These are phyloP conservation scores for Striga hermonthica DNA, from an alignment of 305 asterid genomes.

Conservation along the genomic window DNA sequence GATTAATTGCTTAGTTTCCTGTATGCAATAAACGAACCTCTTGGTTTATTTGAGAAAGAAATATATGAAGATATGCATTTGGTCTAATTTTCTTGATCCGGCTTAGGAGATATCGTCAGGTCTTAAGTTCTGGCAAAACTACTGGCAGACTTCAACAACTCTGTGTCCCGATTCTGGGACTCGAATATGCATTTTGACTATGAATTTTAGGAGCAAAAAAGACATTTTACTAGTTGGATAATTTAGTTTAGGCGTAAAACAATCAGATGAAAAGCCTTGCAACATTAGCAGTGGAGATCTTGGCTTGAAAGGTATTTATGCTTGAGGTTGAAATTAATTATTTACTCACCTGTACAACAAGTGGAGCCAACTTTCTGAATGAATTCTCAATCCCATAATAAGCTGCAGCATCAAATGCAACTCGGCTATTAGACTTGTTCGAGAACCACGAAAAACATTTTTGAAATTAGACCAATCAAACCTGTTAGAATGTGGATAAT, in stretches of 20 bases:
- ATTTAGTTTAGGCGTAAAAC: background rate
- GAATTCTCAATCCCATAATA: conserved; percentile 87
- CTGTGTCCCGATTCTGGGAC: background rate
- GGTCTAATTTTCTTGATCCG: background rate
- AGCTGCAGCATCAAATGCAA: conserved; percentile 51
- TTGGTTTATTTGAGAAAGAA: background rate
- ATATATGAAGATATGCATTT: background rate
- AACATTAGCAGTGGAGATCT: conserved; percentile 1
- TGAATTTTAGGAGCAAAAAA: background rate
- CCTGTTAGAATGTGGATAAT: conserved; percentile 80
- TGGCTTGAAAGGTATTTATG: background rate
- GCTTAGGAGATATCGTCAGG: background rate
- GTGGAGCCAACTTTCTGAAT: conserved; percentile 73
- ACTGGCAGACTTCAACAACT: conserved; percentile 7
- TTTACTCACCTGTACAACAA: conserved; percentile 59
- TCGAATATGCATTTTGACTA: too few species aligned
- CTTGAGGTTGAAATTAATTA: conserved; percentile 20
- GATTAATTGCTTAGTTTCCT: background rate
- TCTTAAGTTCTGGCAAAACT: conserved; percentile 1
- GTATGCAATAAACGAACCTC: background rate
- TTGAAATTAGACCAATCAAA: conserved; percentile 33
- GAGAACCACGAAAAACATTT: conserved; percentile 29
- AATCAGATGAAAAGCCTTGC: background rate
- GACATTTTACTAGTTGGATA: background rate
- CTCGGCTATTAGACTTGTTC: conserved; percentile 29